Conservation (phyloP, 257 asterid genomes). For the Solanum virginianum region DNA sequence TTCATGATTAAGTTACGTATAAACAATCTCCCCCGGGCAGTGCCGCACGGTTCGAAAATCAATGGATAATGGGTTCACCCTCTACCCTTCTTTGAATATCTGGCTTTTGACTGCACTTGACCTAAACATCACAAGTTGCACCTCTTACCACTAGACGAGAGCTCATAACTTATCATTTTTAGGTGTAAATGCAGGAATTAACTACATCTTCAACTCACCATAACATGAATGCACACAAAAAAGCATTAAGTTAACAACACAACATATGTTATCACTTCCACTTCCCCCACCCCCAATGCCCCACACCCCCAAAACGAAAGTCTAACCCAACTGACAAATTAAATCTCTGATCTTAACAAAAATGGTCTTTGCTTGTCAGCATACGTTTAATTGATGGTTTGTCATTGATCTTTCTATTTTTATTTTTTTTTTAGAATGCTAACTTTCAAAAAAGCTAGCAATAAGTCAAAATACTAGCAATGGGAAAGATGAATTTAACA, state of each 20-base stretch:
- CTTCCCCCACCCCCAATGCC: neutral
- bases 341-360: neutral
- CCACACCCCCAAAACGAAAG: neutral
- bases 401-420: neutral
- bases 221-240: neutral
- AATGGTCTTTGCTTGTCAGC: neutral
- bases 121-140: neutral
- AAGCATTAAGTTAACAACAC: neutral
- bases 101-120: neutral
- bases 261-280: neutral
- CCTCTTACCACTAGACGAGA: neutral
- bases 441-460: too few relatives aligned
- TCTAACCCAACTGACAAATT: neutral
- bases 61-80: neutral
- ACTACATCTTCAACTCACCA: neutral
- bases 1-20: neutral
- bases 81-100: neutral
- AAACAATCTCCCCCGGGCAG: neutral
- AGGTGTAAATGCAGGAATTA: neutral
- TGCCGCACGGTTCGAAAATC: neutral
- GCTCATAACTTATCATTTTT: neutral
- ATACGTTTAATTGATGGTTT: neutral
- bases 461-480: neutral
- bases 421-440: too few relatives aligned
- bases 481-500: neutral